These are phyloP conservation scores for Bipolaris cookei DNA, from an alignment of 2,329 filamentous ascomycete genomes.

Conservation along the genomic window DNA sequence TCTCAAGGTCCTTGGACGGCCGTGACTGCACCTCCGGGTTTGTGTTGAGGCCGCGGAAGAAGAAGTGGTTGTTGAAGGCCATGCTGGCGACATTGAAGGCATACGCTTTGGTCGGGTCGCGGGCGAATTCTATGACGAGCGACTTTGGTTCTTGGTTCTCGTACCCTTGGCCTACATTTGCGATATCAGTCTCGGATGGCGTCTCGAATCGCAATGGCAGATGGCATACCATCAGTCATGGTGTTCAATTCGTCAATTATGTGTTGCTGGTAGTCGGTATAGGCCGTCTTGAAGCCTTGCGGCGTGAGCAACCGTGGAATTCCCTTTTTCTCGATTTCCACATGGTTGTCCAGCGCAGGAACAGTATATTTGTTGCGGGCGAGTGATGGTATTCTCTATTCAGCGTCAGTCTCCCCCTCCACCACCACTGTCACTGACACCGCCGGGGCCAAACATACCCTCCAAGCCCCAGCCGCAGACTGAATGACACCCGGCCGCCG, in stretches of 20 bases:
- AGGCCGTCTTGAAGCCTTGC: conserved; percentile 75
- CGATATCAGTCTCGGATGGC: conserved; percentile 10
- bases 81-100: conserved; percentile 97
- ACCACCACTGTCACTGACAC: conserved; percentile 7
- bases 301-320: conserved; percentile 74
- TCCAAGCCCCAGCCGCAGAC: conserved; percentile 28
- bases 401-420: conserved; percentile 32
- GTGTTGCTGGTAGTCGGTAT: conserved; percentile 79
- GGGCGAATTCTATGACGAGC: conserved; percentile 76
- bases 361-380: conserved; percentile 52
- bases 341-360: conserved; percentile 57
- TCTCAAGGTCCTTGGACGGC: conserved; percentile 59
- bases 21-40: conserved; percentile 32
- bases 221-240: conserved; percentile 68
- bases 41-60: conserved; percentile 67
- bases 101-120: conserved; percentile 76
- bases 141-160: conserved; percentile 68
- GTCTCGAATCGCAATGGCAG: neutral
- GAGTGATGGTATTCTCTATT: conserved; percentile 33
- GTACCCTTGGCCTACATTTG: conserved; percentile 64
- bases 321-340: conserved; percentile 57
- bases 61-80: conserved; percentile 90
- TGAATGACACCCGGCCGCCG: conserved; percentile 38
- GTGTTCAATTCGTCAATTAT: conserved; percentile 78
- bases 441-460: conserved; percentile 23